Percentiles rank a stretch among this genome's conserved stretches.
Conservation (phyloP, 208 protist species). For the Leishmania turanica region DNA sequence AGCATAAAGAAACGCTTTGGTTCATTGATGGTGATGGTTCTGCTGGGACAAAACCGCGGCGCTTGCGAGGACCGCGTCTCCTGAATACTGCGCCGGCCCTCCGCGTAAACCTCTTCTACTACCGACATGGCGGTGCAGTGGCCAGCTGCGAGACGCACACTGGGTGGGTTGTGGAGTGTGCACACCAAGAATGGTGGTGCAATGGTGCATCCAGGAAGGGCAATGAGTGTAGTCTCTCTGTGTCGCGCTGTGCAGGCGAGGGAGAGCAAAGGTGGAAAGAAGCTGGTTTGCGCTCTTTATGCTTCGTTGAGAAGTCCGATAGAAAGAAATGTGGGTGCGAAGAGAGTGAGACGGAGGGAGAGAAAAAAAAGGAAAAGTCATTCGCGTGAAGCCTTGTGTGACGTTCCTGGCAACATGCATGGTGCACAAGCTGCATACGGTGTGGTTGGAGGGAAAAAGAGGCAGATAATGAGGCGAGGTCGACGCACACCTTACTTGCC, state of each 20-base stretch:
- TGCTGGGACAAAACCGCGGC: conserved; percentile 15
- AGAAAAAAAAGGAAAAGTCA: background rate
- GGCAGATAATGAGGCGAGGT: too few species aligned
- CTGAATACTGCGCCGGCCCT: conserved; percentile 25
- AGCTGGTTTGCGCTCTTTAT: background rate
- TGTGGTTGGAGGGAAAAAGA: background rate
- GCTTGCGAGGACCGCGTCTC: conserved; percentile 19
- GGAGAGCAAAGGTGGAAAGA: background rate
- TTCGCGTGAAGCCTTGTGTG: background rate
- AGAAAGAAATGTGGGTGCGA: background rate
- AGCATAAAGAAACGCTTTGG: conserved; percentile 69
- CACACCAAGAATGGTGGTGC: background rate
- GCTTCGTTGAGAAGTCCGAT: background rate
- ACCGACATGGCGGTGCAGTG: conserved; percentile 5
- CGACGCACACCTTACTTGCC: background rate
- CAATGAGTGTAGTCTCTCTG: background rate
- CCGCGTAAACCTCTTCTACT: conserved; percentile 21
- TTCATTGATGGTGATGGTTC: conserved; percentile 42
- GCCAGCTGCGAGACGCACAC: background rate
- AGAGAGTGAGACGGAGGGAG: background rate
- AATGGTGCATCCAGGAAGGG: background rate
- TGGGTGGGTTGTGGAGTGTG: too few species aligned
- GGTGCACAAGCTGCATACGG: background rate
- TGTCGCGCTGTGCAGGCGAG: background rate
- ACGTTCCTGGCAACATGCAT: background rate